Base-by-base conservation (phyloP, 1,284 basidiomycete genomes). In the Cystobasidium slooffiae region DNA sequence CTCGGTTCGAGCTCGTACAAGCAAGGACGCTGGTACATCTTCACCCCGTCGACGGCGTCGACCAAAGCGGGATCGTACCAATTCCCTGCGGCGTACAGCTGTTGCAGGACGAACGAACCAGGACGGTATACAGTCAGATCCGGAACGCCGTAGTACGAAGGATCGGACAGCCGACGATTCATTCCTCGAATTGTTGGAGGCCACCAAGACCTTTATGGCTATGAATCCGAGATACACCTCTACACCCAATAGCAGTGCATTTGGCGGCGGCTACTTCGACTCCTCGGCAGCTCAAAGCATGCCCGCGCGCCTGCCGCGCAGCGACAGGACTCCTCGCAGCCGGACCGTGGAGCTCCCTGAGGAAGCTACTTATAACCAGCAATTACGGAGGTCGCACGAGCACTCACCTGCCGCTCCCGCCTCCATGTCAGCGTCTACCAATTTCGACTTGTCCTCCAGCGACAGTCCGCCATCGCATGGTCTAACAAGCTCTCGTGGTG, bases 171-270 rank as follows among this genome's bases (percentile, higher is more conserved):
- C 65, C 7, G 65, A 67, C 39, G 47, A 67, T 1, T n/a, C 46
- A 6, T 67, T 67, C 51, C 49, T 67, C 20, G 65, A 67, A 7
- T 24, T 67, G 16, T 49, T 67, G 12, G 65, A 67, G 39, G 65
- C 65, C 20, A 49, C 65, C 24, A 67, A 43, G 51, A 67, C 51
- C 5, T 67, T 67, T 24, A 67, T 55, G 24, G 22, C 49, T n/a
- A 67, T 67, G 65, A 52, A 43, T 39, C 62, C 62, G 39, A 43
- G 37, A 24, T 37, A 41, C 9, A 49, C 24, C 14, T 49, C 62
- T 10, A 9, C 20, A 8, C 20, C 31, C 22, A 24, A 20, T 62
- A 51, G 16, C 6, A 51, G 16, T 20, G 16, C 14, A 51, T 20
- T 14, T 16, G 20, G 47, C 47, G 20, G 47, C 20, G 47, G 14